A percentile compares a stretch with the other conserved stretches of the same genome.
phyloP scores from a whole-genome alignment of 306 rosid genomes.

The Fagus crenata region DNA sequence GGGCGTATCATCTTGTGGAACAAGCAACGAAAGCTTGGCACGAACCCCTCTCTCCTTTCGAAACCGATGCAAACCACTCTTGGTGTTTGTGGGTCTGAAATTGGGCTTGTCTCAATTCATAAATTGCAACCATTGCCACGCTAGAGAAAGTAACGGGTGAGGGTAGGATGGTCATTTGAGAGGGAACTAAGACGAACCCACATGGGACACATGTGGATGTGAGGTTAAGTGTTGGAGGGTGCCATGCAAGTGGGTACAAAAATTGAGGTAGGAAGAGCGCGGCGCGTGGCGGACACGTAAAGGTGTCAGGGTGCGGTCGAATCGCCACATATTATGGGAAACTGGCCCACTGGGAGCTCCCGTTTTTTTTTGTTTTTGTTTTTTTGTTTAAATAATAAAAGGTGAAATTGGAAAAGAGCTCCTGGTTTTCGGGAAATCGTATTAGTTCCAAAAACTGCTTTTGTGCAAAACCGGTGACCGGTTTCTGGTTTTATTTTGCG shows the following conservation, averaged over 20 bases:
- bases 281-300: constrained; percentile 68
- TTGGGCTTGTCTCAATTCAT: not conserved
- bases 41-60: not conserved
- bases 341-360: constrained; percentile 32
- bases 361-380: not conserved
- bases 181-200: not conserved
- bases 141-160: not conserved
- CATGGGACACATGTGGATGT: constrained; percentile 20
- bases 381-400: too few relatives aligned
- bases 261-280: constrained; percentile 5
- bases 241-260: constrained; percentile 78
- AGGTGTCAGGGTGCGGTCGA: constrained; percentile 64
- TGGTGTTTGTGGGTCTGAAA: not conserved
- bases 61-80: constrained; percentile 5
- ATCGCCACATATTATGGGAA: constrained; percentile 77
- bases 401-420: constrained; percentile 34
- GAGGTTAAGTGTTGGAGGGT: not conserved
- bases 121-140: constrained; percentile 21
- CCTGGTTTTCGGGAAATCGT: constrained; percentile 83
- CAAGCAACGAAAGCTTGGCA: not conserved
- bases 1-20: constrained; percentile 30
- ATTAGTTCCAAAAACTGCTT: constrained; percentile 30
- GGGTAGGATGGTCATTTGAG: constrained; percentile 9
- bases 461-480: constrained; percentile 34
- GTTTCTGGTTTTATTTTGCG: constrained; percentile 47